Percentiles rank a stretch among this genome's conserved stretches.
phyloP scores from a whole-genome alignment of 1,139 yeast genomes.

The Kurtzmaniella quercitrusa region DNA sequence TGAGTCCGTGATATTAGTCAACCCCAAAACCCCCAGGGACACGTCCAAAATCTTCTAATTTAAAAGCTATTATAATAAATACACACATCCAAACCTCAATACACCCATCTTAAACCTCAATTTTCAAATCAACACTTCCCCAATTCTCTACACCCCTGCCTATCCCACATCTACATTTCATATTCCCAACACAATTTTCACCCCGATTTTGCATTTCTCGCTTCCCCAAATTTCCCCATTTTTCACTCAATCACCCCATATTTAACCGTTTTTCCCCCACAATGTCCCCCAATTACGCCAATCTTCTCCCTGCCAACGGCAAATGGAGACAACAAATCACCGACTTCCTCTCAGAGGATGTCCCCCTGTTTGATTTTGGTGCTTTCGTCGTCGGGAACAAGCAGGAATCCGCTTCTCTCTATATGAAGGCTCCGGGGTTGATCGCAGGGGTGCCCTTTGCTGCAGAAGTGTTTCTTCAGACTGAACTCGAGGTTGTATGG shows the following conservation, averaged over 20 bases:
- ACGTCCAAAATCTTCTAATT: too few species aligned
- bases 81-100: too few species aligned
- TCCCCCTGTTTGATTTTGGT: constrained; percentile 91
- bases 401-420: constrained; percentile 66
- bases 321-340: constrained; percentile 77
- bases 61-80: too few species aligned
- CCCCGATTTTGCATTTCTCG: neutral
- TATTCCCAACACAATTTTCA: neutral
- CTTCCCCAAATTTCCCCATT: neutral
- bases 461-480: constrained; percentile 75
- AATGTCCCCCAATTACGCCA: constrained; percentile 33
- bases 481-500: constrained; percentile 73
- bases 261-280: neutral
- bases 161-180: too few species aligned
- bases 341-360: constrained; percentile 78
- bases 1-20: too few species aligned
- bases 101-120: too few species aligned
- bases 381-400: constrained; percentile 90
- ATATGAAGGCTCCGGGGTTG: constrained; percentile 76
- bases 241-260: neutral
- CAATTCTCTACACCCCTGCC: too few species aligned
- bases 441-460: constrained; percentile 92
- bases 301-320: constrained; percentile 70
- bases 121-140: too few species aligned
- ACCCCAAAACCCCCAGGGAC: too few species aligned